These are phyloP conservation scores for Aureobasidium sp. DNA, from an alignment of 2,329 filamentous ascomycete genomes.

Conservation along the genomic window DNA sequence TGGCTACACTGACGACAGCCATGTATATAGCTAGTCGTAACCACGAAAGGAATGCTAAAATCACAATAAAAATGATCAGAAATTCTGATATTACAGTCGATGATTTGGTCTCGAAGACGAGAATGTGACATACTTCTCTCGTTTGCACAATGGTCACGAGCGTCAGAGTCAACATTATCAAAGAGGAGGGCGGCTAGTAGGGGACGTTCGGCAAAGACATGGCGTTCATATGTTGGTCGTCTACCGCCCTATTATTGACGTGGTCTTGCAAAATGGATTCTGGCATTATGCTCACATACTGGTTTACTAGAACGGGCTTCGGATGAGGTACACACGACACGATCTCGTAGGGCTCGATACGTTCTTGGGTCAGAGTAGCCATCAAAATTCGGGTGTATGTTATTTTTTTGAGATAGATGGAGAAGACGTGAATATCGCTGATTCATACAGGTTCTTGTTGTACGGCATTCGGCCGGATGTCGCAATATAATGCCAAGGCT, in stretches of 20 bases:
- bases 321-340: constrained; percentile 6
- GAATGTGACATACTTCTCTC: constrained; percentile 51
- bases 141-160: constrained; percentile 71
- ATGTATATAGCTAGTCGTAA: constrained; percentile 85
- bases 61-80: neutral
- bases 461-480: neutral
- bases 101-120: neutral
- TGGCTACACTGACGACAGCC: constrained; percentile 80
- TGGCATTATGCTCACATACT: neutral
- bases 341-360: constrained; percentile 2
- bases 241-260: neutral
- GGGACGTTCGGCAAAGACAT: constrained; percentile 55
- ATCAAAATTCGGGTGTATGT: neutral
- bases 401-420: neutral
- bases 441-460: neutral
- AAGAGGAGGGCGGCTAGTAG: constrained; percentile 63
- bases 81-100: neutral
- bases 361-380: neutral
- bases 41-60: constrained; percentile 72
- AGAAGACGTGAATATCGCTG: neutral
- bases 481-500: neutral
- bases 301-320: constrained; percentile 12
- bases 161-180: constrained; percentile 67
- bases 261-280: neutral
- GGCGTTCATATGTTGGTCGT: constrained; percentile 29